Percentiles rank a stretch among this genome's conserved stretches.
phyloP scores from a whole-genome alignment of 1,139 yeast species.

The Entelexis paramagnoliae region DNA sequence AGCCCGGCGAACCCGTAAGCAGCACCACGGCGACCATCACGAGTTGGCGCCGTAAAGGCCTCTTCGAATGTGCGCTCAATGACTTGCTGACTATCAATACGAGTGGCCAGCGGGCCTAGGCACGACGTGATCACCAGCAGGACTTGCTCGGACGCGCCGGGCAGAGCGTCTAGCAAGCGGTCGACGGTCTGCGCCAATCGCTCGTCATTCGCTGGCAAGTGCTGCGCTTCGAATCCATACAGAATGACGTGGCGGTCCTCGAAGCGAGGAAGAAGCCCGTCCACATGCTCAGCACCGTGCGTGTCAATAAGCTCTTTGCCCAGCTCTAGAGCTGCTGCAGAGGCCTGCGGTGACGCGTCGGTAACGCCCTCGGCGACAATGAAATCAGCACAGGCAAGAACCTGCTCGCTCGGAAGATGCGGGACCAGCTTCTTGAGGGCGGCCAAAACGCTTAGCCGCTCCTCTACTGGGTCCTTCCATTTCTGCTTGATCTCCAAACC shows the following conservation, averaged over 20 bases:
- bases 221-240: conserved; percentile 41
- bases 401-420: conserved; percentile 31
- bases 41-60: conserved; percentile 42
- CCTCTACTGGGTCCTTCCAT: conserved; percentile 69
- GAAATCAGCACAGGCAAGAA: conserved; percentile 24
- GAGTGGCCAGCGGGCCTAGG: conserved; percentile 62
- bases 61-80: conserved; percentile 50
- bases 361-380: conserved; percentile 46
- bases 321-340: conserved; percentile 66
- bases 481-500: conserved; percentile 65
- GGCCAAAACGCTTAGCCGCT: conserved; percentile 70
- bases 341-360: conserved; percentile 45
- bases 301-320: conserved; percentile 59
- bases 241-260: conserved; percentile 31
- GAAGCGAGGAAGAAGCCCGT: conserved; percentile 63
- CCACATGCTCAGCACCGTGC: conserved; percentile 58
- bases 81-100: conserved; percentile 46
- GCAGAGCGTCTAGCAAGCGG: conserved; percentile 61
- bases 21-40: conserved; percentile 72
- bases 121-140: conserved; percentile 13
- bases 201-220: conserved; percentile 60
- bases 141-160: conserved; percentile 80
- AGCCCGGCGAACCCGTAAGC: conserved; percentile 94
- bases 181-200: conserved; percentile 57
- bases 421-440: conserved; percentile 52